phyloP scores from a whole-genome alignment of 2,329 filamentous ascomycete genomes.

The Blastomyces parvus region DNA sequence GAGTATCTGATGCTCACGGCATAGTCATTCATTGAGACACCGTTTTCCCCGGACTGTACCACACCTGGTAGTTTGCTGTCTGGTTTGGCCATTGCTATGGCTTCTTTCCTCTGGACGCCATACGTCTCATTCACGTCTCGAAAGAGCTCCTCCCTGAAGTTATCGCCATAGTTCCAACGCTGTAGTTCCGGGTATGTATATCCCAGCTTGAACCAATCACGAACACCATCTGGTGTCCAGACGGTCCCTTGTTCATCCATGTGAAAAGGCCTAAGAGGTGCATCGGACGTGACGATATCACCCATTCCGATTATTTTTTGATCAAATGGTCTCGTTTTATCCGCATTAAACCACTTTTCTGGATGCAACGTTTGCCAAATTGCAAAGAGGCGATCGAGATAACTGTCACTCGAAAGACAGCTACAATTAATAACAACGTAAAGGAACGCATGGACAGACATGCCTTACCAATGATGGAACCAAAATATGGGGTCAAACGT shows the following conservation, averaged over 20 bases:
- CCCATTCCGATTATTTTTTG: constrained; percentile 1
- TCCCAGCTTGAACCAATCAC: background rate
- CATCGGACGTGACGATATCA: background rate
- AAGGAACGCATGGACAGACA: background rate
- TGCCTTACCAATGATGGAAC: constrained; percentile 5
- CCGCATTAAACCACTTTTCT: background rate
- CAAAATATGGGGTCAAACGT: constrained; percentile 56
- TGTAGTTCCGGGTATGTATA: constrained; percentile 6
- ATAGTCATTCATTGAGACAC: background rate
- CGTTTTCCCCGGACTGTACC: background rate
- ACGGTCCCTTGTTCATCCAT: background rate
- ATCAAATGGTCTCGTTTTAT: background rate
- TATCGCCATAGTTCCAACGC: background rate
- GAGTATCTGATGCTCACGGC: background rate
- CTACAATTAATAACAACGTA: background rate
- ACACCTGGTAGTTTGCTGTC: background rate
- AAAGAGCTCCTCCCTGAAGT: background rate
- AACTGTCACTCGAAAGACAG: background rate
- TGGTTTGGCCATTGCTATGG: background rate
- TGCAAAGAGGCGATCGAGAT: constrained; percentile 1
- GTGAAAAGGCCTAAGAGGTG: background rate
- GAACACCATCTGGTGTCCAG: background rate
- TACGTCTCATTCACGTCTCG: background rate
- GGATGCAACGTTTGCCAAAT: constrained; percentile 5
- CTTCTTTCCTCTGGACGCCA: background rate